Evolutionary conservation across 208 protist genomes (phyloP), one percentile per base, ranked within the genome.

Genomic region (Acanthamoeba royreba): DNA sequence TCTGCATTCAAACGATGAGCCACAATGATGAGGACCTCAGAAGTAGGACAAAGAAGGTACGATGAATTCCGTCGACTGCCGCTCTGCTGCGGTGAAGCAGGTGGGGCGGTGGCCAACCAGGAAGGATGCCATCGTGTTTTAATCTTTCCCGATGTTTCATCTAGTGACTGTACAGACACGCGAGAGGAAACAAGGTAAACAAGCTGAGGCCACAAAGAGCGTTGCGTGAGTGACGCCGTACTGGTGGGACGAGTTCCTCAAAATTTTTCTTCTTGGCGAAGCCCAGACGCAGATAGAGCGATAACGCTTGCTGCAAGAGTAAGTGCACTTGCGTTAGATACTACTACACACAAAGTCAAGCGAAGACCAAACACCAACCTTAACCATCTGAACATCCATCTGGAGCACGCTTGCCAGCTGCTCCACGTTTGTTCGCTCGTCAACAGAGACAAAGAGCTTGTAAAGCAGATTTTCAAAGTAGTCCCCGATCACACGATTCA

Each of bases 391-490:
- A 35, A 98, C 96, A 49, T 98, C 95, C 43, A 98, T 95, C 94
- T 99, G 97, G 11, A 99, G 95, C 38, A 99, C 95, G 72, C 98
- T 97, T 0, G 98, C 96, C 43, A 99, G 95, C 11, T 99, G 93
- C 86, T 96, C 95, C 33, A 99, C 79, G 4, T 98, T 96, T 11
- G 98, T 99, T 43, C 97, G 96, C 92, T 99, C 98, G 95, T 99
- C 98, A 2, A 99, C 95, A 25, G 98, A 98, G 15, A 98, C 98
- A 22, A 99, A 97, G 7, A 99, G 97, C 72, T 98, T 98, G 94
- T 99, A 99, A 11, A 99, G 95, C 63, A 99, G 95, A 38, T 98
- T 98, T 95, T 99, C 99, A 79, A 98, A 97, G 22, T 98, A 98
- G 86, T 99, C 98, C 31, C 98, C 98, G 3, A 96, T 97, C 7